phyloP scores from a whole-genome alignment of 345 rosid species.

The Xanthoceras sorbifolium region DNA sequence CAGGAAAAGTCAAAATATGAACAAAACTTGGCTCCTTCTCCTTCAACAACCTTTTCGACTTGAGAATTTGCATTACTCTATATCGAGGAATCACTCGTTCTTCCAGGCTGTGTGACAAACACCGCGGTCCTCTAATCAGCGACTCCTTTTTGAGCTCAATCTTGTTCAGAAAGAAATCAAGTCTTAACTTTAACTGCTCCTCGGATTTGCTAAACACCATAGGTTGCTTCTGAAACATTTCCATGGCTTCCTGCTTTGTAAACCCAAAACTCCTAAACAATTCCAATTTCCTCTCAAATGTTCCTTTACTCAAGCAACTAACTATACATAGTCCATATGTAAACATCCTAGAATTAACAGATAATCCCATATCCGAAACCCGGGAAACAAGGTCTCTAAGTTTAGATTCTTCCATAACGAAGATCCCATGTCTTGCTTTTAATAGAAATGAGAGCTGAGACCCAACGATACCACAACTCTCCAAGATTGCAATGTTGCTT shows the following conservation, averaged over 20 bases:
- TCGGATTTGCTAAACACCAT: slow-evolving; percentile 25
- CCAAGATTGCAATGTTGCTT: slow-evolving; percentile 31
- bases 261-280: slow-evolving; percentile 34
- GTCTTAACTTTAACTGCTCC: slow-evolving; percentile 34
- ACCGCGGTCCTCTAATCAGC: slow-evolving; percentile 21
- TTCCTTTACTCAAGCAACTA: slow-evolving; percentile 32
- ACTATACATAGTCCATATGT: slow-evolving; percentile 32
- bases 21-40: slow-evolving; percentile 25
- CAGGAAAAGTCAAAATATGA: background rate
- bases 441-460: slow-evolving; percentile 34
- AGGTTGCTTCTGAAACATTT: slow-evolving; percentile 39
- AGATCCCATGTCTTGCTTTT: slow-evolving; percentile 35
- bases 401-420: slow-evolving; percentile 16
- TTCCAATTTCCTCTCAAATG: slow-evolving; percentile 33
- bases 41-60: slow-evolving; percentile 32
- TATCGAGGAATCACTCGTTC: slow-evolving; percentile 42
- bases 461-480: slow-evolving; percentile 36
- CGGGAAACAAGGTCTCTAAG: slow-evolving; percentile 25
- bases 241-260: slow-evolving; percentile 23
- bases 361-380: slow-evolving; percentile 37
- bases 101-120: slow-evolving; percentile 32
- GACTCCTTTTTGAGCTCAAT: slow-evolving; percentile 27
- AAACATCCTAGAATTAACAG: slow-evolving; percentile 46
- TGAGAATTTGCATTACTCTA: slow-evolving; percentile 36
- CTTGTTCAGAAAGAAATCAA: slow-evolving; percentile 32